Evolutionary conservation across 768 basidiomycete species (phyloP).

Genomic region (Suillus ampliporus): DNA sequence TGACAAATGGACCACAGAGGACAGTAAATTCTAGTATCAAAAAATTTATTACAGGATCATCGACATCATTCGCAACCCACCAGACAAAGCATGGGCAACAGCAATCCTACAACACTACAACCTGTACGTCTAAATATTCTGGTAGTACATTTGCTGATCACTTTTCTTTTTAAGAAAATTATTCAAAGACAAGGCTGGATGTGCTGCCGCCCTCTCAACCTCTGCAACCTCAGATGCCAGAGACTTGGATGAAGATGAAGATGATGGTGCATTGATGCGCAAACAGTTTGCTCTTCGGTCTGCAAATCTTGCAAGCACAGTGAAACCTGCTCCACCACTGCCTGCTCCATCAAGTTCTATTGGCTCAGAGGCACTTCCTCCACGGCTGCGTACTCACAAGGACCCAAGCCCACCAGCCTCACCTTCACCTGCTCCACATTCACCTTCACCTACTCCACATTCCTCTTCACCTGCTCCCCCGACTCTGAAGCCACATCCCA

Average conservation of each 20-base stretch:
- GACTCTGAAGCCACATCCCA: no score
- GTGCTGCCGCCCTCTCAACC: background rate
- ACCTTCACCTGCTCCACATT: background rate
- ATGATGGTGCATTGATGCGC: background rate
- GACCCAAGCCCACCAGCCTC: no score
- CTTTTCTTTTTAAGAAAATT: background rate
- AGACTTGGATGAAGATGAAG: background rate
- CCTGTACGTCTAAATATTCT: background rate
- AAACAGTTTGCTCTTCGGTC: background rate
- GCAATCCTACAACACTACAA: constrained; percentile 2
- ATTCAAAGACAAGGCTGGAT: background rate
- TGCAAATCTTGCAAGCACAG: no score
- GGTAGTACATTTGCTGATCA: background rate
- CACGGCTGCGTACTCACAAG: no score
- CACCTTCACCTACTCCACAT: no score
- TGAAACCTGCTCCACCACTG: no score
- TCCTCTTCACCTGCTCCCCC: no score
- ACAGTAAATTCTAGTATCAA: constrained; percentile 10
- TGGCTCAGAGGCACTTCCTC: no score
- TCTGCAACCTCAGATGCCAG: background rate
- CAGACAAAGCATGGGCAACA: constrained; percentile 1
- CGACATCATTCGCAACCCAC: background rate
- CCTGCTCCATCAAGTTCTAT: no score
- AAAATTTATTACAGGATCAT: constrained; percentile 11
- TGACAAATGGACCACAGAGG: constrained; percentile 8